Conservation (phyloP, 371 early-diverging fungal genomes). For the Rhizopus arrhizus region DNA sequence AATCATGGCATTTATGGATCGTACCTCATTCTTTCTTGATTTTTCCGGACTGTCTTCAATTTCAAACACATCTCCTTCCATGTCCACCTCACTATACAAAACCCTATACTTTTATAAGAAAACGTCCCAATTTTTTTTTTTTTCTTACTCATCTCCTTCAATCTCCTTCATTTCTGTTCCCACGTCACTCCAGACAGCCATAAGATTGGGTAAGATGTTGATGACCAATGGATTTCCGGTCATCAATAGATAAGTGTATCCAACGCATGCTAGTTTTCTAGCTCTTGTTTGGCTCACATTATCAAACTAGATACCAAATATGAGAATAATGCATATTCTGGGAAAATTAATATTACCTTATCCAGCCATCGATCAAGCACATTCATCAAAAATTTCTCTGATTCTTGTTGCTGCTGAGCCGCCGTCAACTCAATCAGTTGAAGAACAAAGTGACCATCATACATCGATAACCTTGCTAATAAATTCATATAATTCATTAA, state of each 20-base stretch:
- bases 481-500: constrained; percentile 66
- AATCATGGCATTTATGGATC: neutral
- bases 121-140: neutral
- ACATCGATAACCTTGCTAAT: constrained; percentile 66
- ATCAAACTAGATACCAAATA: constrained; percentile 61
- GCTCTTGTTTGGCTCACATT: constrained; percentile 72
- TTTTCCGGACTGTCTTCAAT: constrained; percentile 61
- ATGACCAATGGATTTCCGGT: constrained; percentile 55
- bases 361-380: constrained; percentile 69
- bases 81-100: constrained; percentile 65
- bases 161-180: constrained; percentile 63
- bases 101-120: constrained; percentile 37
- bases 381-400: constrained; percentile 42
- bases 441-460: constrained; percentile 57
- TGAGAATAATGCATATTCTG: neutral
- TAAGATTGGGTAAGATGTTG: constrained; percentile 50
- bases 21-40: constrained; percentile 44
- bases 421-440: constrained; percentile 48
- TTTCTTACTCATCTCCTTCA: constrained; percentile 60
- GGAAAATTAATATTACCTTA: constrained; percentile 47
- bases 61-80: constrained; percentile 58
- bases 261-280: constrained; percentile 75
- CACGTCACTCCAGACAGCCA: constrained; percentile 69
- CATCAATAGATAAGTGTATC: constrained; percentile 61
- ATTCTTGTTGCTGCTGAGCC: constrained; percentile 47